Conservation (phyloP, 2,329 filamentous ascomycete genomes). For the Xylaria sp. region DNA sequence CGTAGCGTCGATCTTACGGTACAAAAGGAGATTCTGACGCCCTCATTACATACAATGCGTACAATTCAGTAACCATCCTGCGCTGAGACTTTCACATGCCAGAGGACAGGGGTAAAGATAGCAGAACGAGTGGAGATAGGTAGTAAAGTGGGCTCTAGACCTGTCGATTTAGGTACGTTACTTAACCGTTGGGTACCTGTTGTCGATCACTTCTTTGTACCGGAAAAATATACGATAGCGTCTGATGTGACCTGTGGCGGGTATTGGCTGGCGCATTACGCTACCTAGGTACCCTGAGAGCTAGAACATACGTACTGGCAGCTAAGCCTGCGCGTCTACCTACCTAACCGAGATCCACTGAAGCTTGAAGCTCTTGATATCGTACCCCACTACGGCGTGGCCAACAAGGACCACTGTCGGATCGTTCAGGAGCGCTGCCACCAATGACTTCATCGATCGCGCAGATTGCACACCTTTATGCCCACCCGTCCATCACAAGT, state of each 20-base stretch:
- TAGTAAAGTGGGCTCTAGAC: neutral
- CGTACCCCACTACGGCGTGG: conserved; percentile 26
- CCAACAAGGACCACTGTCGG: conserved; percentile 21
- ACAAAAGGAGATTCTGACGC: neutral
- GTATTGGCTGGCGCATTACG: neutral
- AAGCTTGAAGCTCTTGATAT: conserved; percentile 18
- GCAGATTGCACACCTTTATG: conserved; percentile 24
- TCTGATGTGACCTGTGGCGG: conserved; percentile 1
- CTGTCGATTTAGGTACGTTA: conserved; percentile 2
- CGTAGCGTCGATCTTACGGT: neutral
- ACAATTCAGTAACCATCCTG: neutral
- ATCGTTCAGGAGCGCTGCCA: conserved; percentile 11
- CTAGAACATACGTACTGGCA: neutral
- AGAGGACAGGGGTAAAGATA: conserved; percentile 37
- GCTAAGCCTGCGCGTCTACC: neutral
- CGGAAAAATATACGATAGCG: conserved; percentile 19
- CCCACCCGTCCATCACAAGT: conserved; percentile 29
- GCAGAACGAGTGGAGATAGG: conserved; percentile 18
- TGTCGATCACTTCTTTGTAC: neutral
- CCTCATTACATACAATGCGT: conserved; percentile 2
- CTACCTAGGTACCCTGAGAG: neutral
- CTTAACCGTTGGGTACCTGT: conserved; percentile 1
- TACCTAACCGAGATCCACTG: neutral
- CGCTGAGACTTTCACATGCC: conserved; percentile 38
- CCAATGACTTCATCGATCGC: conserved; percentile 41